phyloP scores from a whole-genome alignment of 2,329 filamentous ascomycete genomes.

The Diaporthe citrichinensis region DNA sequence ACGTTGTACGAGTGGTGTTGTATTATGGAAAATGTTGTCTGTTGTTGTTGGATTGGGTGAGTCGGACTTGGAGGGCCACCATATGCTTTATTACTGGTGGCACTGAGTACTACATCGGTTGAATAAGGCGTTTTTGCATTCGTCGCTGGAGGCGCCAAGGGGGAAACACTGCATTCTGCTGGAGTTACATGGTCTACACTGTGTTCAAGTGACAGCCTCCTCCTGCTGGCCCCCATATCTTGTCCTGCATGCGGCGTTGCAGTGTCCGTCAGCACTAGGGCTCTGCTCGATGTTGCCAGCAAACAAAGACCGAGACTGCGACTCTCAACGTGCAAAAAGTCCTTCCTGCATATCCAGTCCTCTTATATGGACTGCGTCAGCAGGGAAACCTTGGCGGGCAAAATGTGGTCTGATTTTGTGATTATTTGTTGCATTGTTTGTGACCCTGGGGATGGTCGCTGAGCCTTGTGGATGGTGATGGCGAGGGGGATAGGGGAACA shows the following conservation, averaged over 20 bases:
- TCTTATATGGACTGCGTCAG: conserved; percentile 1
- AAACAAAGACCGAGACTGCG: neutral
- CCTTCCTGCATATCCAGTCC: conserved; percentile 1
- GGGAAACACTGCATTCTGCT: neutral
- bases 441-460: neutral
- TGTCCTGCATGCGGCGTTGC: conserved; percentile 9
- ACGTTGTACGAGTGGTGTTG: conserved; percentile 7
- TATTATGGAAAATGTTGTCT: neutral
- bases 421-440: conserved; percentile 16
- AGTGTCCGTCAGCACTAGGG: conserved; percentile 21
- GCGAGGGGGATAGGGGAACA: neutral
- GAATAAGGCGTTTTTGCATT: neutral
- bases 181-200: neutral
- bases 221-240: neutral
- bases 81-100: neutral
- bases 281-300: neutral
- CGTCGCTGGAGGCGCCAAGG: neutral
- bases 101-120: neutral
- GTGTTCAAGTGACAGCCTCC: conserved; percentile 16
- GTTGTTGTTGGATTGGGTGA: neutral
- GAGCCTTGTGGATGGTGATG: neutral
- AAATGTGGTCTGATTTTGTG: conserved; percentile 17
- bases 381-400: neutral
- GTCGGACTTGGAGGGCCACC: conserved; percentile 6
- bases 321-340: neutral